Evolutionary conservation across 1,139 yeast species (phyloP).

Genomic region (Protomyces inouyei): DNA sequence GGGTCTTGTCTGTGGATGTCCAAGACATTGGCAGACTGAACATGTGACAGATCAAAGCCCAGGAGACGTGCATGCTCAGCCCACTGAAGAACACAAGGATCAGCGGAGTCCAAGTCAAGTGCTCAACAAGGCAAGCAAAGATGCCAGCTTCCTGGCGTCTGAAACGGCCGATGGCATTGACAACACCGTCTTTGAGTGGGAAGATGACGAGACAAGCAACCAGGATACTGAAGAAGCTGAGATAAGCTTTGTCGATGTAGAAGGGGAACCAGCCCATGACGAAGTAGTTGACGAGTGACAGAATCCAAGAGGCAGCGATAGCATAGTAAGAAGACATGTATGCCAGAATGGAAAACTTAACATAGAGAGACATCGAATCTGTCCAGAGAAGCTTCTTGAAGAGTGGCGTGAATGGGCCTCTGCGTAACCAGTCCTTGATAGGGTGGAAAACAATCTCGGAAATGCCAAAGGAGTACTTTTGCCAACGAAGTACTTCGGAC

Average conservation of each 20-base stretch:
- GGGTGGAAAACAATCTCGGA: conserved; percentile 29
- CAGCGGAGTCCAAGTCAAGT: conserved; percentile 24
- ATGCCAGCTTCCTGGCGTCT: conserved; percentile 23
- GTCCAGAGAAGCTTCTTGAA: conserved; percentile 26
- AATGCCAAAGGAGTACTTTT: conserved; percentile 30
- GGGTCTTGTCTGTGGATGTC: conserved; percentile 31
- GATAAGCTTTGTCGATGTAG: conserved; percentile 27
- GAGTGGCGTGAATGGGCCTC: conserved; percentile 29
- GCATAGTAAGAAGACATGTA: conserved; percentile 31
- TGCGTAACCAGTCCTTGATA: conserved; percentile 25
- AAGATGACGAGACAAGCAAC: conserved; percentile 27
- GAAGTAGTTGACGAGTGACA: conserved; percentile 27
- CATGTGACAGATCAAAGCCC: conserved; percentile 29
- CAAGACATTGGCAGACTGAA: conserved; percentile 29
- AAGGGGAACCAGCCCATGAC: conserved; percentile 29
- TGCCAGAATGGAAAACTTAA: conserved; percentile 29
- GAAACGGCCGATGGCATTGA: conserved; percentile 28
- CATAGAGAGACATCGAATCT: conserved; percentile 27
- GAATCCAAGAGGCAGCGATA: conserved; percentile 26
- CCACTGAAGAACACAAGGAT: conserved; percentile 30
- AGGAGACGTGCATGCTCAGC: conserved; percentile 27
- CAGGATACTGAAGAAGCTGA: conserved; percentile 26
- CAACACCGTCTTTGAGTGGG: conserved; percentile 28
- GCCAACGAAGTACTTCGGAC: conserved; percentile 31
- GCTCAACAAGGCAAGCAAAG: conserved; percentile 16